Evolutionary conservation across 805 yeast species (phyloP).

Genomic region (Pichia cephalocereana): DNA sequence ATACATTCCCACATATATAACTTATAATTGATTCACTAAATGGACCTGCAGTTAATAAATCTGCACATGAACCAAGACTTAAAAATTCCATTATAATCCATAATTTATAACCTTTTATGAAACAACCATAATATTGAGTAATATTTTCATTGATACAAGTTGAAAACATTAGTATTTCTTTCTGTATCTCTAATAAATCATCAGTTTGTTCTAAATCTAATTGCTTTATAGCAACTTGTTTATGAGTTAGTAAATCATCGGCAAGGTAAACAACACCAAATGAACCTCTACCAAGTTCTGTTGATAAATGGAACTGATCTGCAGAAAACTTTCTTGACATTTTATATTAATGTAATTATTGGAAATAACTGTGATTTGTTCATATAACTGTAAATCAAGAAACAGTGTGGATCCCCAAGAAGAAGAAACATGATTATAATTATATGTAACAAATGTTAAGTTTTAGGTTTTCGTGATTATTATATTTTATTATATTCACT

Average conservation of each 20-base stretch:
- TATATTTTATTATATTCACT: no score
- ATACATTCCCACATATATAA: slow-evolving; percentile 42
- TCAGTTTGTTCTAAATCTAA: slow-evolving; percentile 66
- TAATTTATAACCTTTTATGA: slow-evolving; percentile 56
- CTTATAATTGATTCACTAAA: slow-evolving; percentile 49
- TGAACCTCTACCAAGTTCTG: slow-evolving; percentile 66
- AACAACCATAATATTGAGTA: slow-evolving; percentile 63
- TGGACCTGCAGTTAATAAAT: slow-evolving; percentile 51
- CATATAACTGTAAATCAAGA: not conserved
- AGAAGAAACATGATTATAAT: no score
- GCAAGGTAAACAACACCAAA: slow-evolving; percentile 73
- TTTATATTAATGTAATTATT: not conserved
- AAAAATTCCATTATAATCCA: slow-evolving; percentile 79
- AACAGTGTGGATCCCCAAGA: no score
- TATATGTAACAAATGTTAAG: no score
- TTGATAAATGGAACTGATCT: slow-evolving; percentile 3
- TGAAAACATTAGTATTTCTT: slow-evolving; percentile 60
- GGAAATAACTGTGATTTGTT: not conserved
- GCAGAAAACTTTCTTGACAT: not conserved
- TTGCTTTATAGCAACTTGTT: slow-evolving; percentile 52
- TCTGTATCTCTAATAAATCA: slow-evolving; percentile 63
- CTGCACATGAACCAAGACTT: slow-evolving; percentile 72
- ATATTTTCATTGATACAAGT: slow-evolving; percentile 56
- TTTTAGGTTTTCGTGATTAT: no score
- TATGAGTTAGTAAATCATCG: slow-evolving; percentile 31